Evolutionary conservation across 495 filamentous ascomycete species (phyloP), one percentile per base, ranked within the genome.

Genomic region (Penicillium silybi): DNA sequence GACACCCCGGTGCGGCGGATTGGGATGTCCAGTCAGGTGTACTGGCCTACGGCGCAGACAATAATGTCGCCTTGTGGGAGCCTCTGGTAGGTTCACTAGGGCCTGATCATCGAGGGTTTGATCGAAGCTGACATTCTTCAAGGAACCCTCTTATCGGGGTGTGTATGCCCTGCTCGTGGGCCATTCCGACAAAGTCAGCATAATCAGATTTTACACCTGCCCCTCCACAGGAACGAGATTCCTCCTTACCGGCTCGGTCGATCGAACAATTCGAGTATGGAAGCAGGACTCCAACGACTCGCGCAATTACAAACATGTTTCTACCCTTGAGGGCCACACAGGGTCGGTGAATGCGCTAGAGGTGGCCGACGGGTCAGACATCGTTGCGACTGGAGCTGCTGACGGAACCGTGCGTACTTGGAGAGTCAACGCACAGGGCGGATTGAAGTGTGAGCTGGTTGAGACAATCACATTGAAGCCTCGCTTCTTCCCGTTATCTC

Each of bases 41-140:
- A 47, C 77, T 97, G 34, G 95, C 92, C 40, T 98, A 88, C 71
- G 93, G 93, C 34, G 87, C 91, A 23, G 89, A 90, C 70, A 82
- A 82, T 51, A 93, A 92, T 71, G 77, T 97, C 52, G 93, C 91
- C 26, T 62, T 97, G 45, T 97, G 93, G 93, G 75, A 85, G 60
- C 90, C 93, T 41, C 63, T 80, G 64, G 90, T 95, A 83, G 56
- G 84, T 67, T 16, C n/a, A 46, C 16, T 47, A 23, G 44, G 29
- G 2, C 20, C 18, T 16, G 45, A 27, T 42, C 16, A 45, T 9
- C 46, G 35, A 48, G 23, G 54, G 16, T 13, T 41, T 40, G 11
- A 13, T 19, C 8, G 17, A 25, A 32, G 15, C 48, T 59, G 29
- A 57, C 49, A 18, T 51, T 52, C 35, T 47, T 23, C 17, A 59